Evolutionary conservation across 2,329 filamentous ascomycete genomes (phyloP).

Genomic region (Penicillium frequentans): DNA sequence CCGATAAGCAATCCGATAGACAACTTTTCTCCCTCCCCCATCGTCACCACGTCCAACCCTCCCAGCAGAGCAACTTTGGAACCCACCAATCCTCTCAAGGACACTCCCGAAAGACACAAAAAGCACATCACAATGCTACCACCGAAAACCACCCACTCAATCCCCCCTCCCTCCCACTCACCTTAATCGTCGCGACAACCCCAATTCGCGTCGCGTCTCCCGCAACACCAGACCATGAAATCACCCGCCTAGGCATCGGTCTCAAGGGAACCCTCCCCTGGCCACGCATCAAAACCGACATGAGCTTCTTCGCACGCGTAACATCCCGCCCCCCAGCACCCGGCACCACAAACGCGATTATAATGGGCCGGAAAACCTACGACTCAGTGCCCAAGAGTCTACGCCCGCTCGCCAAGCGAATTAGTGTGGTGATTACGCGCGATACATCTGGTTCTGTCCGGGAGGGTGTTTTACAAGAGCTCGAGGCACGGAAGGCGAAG

Average conservation of each 20-base stretch:
- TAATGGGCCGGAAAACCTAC: slow-evolving; percentile 99
- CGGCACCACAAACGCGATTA: slow-evolving; percentile 65
- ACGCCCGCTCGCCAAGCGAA: slow-evolving; percentile 73
- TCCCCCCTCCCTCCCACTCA: slow-evolving; percentile 58
- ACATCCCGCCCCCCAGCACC: slow-evolving; percentile 61
- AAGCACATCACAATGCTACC: slow-evolving; percentile 23
- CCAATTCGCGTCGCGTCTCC: slow-evolving; percentile 50
- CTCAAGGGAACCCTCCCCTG: slow-evolving; percentile 77
- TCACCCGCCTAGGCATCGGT: slow-evolving; percentile 79
- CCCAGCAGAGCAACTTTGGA: neutral
- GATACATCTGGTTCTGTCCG: slow-evolving; percentile 32
- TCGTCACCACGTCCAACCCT: neutral
- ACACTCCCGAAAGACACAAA: neutral
- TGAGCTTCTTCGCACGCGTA: slow-evolving; percentile 91
- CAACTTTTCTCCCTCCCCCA: neutral
- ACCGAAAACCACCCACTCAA: slow-evolving; percentile 10
- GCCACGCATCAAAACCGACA: slow-evolving; percentile 84
- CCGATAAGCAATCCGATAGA: slow-evolving; percentile 7
- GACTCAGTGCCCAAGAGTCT: slow-evolving; percentile 79
- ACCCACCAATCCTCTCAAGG: too few relatives aligned
- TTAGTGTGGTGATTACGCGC: slow-evolving; percentile 79
- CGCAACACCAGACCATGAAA: slow-evolving; percentile 18
- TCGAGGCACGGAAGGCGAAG: slow-evolving; percentile 31
- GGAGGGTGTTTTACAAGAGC: slow-evolving; percentile 34
- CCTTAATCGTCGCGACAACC: slow-evolving; percentile 90